These are phyloP conservation scores for Mycena sp. DNA, from an alignment of 1,284 basidiomycete genomes.

Conservation along the genomic window DNA sequence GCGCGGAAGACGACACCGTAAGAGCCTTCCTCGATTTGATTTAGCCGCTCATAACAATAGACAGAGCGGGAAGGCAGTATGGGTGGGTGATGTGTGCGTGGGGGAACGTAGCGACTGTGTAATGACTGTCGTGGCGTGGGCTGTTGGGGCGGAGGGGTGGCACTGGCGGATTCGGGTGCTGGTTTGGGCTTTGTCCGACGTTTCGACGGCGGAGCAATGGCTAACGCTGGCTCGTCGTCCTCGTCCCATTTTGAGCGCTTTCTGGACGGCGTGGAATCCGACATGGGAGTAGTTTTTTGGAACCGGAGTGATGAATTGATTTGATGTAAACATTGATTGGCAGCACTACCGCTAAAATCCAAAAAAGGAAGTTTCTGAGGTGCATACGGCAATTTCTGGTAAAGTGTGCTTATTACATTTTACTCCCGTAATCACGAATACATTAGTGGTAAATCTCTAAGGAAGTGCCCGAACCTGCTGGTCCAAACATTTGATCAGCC, in stretches of 20 bases:
- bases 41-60: slow-evolving; percentile 92
- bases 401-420: too few relatives aligned
- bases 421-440: too few relatives aligned
- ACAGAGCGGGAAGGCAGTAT: slow-evolving; percentile 89
- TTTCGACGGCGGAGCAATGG: slow-evolving; percentile 54
- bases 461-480: slow-evolving; percentile 48
- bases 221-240: slow-evolving; percentile 46
- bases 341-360: slow-evolving; percentile 28
- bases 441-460: slow-evolving; percentile 4
- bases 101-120: slow-evolving; percentile 80
- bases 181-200: slow-evolving; percentile 58
- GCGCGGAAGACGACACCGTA: slow-evolving; percentile 98
- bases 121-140: slow-evolving; percentile 38
- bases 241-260: slow-evolving; percentile 83
- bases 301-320: too few relatives aligned
- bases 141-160: slow-evolving; percentile 33
- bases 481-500: slow-evolving; percentile 69
- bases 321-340: background rate
- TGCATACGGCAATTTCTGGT: too few relatives aligned
- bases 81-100: slow-evolving; percentile 79
- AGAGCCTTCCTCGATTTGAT: slow-evolving; percentile 99
- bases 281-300: slow-evolving; percentile 23
- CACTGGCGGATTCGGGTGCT: slow-evolving; percentile 31
- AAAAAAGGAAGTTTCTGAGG: slow-evolving; percentile 2
- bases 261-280: slow-evolving; percentile 59